Evolutionary conservation across 768 basidiomycete genomes (phyloP).

Genomic region (Amanita phalloides): DNA sequence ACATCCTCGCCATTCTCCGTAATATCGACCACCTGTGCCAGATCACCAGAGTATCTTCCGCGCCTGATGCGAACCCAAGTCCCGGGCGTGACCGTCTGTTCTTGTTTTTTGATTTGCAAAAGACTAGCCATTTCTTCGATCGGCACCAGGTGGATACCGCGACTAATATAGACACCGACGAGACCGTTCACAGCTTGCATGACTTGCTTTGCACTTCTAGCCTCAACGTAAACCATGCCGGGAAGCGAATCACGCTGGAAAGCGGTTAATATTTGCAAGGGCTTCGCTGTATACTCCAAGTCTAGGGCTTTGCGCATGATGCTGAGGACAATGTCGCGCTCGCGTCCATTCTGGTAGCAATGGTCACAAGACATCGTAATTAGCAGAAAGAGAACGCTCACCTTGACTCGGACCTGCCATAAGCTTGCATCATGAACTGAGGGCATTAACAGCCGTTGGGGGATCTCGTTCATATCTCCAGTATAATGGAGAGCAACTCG

Average conservation of each 20-base stretch:
- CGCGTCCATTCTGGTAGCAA: constrained; percentile 64
- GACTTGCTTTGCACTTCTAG: constrained; percentile 79
- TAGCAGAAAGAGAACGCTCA: constrained; percentile 17
- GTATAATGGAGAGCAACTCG: constrained; percentile 66
- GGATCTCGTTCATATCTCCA: constrained; percentile 89
- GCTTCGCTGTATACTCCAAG: constrained; percentile 64
- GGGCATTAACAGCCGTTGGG: constrained; percentile 91
- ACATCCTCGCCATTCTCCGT: constrained; percentile 91
- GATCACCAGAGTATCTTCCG: constrained; percentile 88
- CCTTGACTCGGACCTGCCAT: constrained; percentile 94
- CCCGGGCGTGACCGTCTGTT: constrained; percentile 70
- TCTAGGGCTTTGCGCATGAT: constrained; percentile 91
- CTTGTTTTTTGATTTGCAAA: constrained; percentile 92
- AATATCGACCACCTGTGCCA: constrained; percentile 92
- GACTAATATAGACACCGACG: constrained; percentile 82
- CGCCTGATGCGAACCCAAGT: constrained; percentile 94
- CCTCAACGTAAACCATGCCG: constrained; percentile 96
- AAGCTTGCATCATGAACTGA: constrained; percentile 91
- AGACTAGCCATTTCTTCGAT: constrained; percentile 98
- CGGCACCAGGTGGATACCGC: constrained; percentile 78
- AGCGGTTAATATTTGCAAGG: constrained; percentile 82
- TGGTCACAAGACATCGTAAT: not conserved
- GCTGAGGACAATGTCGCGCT: constrained; percentile 88
- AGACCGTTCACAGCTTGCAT: constrained; percentile 79
- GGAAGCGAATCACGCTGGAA: constrained; percentile 94